These are phyloP conservation scores for Alternaria angustiovoidea DNA, from an alignment of 2,329 filamentous ascomycete genomes.

Conservation along the genomic window DNA sequence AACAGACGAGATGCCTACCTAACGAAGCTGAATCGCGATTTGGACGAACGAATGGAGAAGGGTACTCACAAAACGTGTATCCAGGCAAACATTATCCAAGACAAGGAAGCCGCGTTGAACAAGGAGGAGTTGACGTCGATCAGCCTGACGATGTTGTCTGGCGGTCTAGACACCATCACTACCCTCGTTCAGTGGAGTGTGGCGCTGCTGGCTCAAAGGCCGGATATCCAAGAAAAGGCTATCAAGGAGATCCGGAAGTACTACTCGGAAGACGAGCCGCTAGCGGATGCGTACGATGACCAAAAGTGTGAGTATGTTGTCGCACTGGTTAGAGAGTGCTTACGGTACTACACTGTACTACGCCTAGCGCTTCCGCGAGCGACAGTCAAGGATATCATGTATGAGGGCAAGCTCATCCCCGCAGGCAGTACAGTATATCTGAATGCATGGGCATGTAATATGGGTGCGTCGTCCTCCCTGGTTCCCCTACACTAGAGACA, in stretches of 20 bases:
- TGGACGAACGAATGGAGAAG: conserved; percentile 68
- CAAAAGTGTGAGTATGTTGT: conserved; percentile 70
- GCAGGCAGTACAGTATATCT: conserved; percentile 70
- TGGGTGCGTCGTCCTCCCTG: conserved; percentile 63
- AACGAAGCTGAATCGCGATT: conserved; percentile 63
- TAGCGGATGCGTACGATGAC: conserved; percentile 69
- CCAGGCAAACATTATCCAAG: conserved; percentile 71
- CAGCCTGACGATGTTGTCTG: conserved; percentile 73
- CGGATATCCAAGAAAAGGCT: conserved; percentile 70
- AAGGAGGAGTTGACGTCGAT: conserved; percentile 70
- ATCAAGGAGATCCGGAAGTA: conserved; percentile 64
- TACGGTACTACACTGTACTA: conserved; percentile 70
- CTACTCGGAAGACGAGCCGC: conserved; percentile 61
- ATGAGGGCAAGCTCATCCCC: conserved; percentile 66
- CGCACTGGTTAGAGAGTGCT: conserved; percentile 69
- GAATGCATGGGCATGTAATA: conserved; percentile 74
- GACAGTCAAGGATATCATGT: conserved; percentile 67
- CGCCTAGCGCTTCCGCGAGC: conserved; percentile 68
- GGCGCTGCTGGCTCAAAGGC: conserved; percentile 65
- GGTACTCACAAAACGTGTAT: conserved; percentile 71
- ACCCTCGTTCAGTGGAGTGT: conserved; percentile 72
- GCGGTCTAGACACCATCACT: conserved; percentile 72
- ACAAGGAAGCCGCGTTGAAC: conserved; percentile 69
- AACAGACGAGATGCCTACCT: conserved; percentile 68
- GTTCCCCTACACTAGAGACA: neutral